Evolutionary conservation across 768 basidiomycete species (phyloP), one percentile per base, ranked within the genome.

Genomic region (Tephrocybe sp.): DNA sequence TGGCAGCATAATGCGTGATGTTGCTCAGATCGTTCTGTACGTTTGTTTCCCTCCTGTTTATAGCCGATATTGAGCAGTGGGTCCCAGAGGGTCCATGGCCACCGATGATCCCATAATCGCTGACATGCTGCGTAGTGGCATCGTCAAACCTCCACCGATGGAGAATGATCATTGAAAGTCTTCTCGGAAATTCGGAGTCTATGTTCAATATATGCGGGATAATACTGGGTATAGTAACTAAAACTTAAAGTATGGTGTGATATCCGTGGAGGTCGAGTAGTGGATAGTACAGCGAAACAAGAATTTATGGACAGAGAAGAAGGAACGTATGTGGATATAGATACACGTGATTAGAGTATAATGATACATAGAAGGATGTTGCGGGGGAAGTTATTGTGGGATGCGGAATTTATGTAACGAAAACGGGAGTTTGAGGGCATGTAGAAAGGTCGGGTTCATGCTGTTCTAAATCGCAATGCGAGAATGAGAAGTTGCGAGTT

Each of bases 1-100:
- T 40, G 89, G 93, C 6, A 66, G 68, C n/a, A 79, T 96, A 30
- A 75, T 97, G 69, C 73, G 77, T 39, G 81, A 85, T 6, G 86
- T 83, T 41, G 86, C 83, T 14, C 71, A 67, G 49, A 64, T 70
- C 7, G 72, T 89, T 20, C 59, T 88, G 89, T 93, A 58, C 61
- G 86, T 74, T 36, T 32, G 40, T 24, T 36, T 26, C 38, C n/a
- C 33, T 45, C 42, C 32, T 32, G 15, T 48, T 18, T 44, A 5
- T 32, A 58, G 11, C 38, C 28, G 34, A 45, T 44, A 38, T 57
- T 49, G 1, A n/a, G n/a, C n/a, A n/a, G n/a, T n/a, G n/a, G n/a
- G n/a, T n/a, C n/a, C n/a, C 53, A 88, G 86, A 48, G 84, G 84
- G 15, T 58, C 63, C 20, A 69, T 62, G 34, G 74, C 73, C 20